A percentile compares a stretch with the other conserved stretches of the same genome.
Evolutionary conservation across 257 asterid species (phyloP).

Genomic region (Gentiana dahurica): DNA sequence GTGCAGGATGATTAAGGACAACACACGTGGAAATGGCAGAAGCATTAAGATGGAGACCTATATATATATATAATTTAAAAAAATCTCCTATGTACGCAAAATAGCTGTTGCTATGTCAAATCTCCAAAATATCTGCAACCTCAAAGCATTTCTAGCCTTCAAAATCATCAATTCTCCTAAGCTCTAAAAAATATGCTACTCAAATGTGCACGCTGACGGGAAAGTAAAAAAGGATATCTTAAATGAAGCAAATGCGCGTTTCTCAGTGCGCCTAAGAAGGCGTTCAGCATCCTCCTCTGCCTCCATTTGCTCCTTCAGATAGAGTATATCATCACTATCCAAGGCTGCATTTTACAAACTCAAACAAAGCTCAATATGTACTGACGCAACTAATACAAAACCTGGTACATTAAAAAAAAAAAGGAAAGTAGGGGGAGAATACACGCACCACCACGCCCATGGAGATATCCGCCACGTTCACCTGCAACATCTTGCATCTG

Average conservation of each 20-base stretch:
- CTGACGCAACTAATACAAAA: not conserved
- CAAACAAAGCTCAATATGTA: conserved; percentile 18
- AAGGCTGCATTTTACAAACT: conserved; percentile 62
- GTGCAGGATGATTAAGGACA: conserved; percentile 50
- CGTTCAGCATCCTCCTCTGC: conserved; percentile 99
- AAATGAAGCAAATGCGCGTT: conserved; percentile 91
- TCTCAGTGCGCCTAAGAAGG: conserved; percentile 88
- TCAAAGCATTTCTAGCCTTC: too few relatives aligned
- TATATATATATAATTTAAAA: not conserved
- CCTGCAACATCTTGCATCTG: conserved; percentile 99
- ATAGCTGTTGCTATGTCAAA: too few relatives aligned
- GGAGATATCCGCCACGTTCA: conserved; percentile 99
- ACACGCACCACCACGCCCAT: conserved; percentile 89
- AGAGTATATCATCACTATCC: conserved; percentile 98
- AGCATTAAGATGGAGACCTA: not conserved
- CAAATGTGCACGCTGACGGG: not conserved
- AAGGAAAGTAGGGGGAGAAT: not conserved
- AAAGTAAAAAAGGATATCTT: conserved; percentile 71
- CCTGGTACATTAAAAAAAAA: not conserved
- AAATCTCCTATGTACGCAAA: too few relatives aligned
- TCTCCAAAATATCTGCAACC: too few relatives aligned
- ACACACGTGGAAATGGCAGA: not conserved
- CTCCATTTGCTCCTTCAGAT: conserved; percentile 99
- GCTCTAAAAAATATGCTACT: not conserved
- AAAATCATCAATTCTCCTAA: too few relatives aligned